Conservation (phyloP, 2,329 filamentous ascomycete genomes). For the Blastomyces percursus region DNA sequence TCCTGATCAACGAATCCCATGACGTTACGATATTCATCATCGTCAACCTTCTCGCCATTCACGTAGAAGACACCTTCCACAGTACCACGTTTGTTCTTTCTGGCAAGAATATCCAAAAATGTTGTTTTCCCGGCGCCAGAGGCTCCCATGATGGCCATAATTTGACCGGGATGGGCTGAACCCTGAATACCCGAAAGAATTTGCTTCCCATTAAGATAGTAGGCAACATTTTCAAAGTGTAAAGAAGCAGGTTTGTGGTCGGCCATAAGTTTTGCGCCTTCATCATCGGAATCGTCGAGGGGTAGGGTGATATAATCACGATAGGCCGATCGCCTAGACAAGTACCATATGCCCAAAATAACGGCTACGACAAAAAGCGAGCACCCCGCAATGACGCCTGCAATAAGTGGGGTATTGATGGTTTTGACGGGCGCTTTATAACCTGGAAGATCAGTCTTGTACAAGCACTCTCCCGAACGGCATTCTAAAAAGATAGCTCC, state of each 20-base stretch:
- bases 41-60: constrained; percentile 80
- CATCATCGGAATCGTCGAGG: constrained; percentile 81
- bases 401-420: constrained; percentile 95
- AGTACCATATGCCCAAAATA: constrained; percentile 74
- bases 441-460: constrained; percentile 84
- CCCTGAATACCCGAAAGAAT: constrained; percentile 74
- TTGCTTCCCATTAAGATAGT: constrained; percentile 74
- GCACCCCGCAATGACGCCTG: constrained; percentile 77
- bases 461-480: constrained; percentile 79
- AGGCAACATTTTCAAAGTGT: constrained; percentile 79
- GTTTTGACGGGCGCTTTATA: constrained; percentile 80
- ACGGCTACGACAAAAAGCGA: constrained; percentile 81
- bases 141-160: constrained; percentile 95
- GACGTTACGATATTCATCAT: constrained; percentile 78
- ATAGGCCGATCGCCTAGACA: constrained; percentile 59
- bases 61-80: constrained; percentile 76
- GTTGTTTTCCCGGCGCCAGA: constrained; percentile 97
- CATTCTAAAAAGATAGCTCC: constrained; percentile 76
- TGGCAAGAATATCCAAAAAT: constrained; percentile 87
- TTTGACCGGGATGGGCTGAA: constrained; percentile 84
- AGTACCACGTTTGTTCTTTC: constrained; percentile 87
- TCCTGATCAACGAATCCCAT: constrained; percentile 98
- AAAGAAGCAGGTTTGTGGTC: constrained; percentile 86
- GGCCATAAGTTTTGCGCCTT: constrained; percentile 72
- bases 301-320: constrained; percentile 59